These are phyloP conservation scores for Penicillium frequentans DNA, from an alignment of 2,329 filamentous ascomycete genomes.

Conservation along the genomic window DNA sequence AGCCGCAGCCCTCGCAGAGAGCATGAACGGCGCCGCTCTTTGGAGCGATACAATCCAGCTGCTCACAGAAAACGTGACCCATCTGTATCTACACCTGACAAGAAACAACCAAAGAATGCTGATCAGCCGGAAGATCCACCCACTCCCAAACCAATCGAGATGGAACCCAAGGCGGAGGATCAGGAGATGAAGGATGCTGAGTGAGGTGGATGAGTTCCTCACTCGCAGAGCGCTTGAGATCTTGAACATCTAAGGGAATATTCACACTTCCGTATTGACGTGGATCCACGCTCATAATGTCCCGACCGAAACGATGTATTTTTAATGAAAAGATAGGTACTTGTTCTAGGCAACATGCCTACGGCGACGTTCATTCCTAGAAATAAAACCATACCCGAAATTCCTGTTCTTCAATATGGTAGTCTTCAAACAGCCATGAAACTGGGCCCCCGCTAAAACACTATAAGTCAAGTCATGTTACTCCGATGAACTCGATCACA, in stretches of 20 bases:
- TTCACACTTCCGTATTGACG: background rate
- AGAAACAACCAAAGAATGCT: constrained; percentile 44
- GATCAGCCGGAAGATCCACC: constrained; percentile 34
- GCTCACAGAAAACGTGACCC: constrained; percentile 44
- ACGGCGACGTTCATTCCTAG: background rate
- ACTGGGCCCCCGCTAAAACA: background rate
- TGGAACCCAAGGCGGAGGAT: constrained; percentile 8
- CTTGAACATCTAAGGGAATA: background rate
- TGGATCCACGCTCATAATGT: background rate
- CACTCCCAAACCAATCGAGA: constrained; percentile 14
- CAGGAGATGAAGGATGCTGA: constrained; percentile 25
- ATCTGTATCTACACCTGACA: constrained; percentile 42
- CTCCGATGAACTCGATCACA: background rate
- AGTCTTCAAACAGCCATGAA: background rate
- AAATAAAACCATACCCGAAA: background rate
- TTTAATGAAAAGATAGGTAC: background rate
- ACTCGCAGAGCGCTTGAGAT: background rate
- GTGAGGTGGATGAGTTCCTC: constrained; percentile 31
- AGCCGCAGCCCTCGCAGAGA: constrained; percentile 30
- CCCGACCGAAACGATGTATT: background rate
- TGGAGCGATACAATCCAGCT: constrained; percentile 47
- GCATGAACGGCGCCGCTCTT: constrained; percentile 45
- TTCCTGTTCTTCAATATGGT: background rate
- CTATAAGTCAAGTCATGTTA: background rate
- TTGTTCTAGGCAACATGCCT: background rate